Evolutionary conservation across 192 early-diverging fungal species (phyloP), one percentile per base, ranked within the genome.

Genomic region (Linnemannia exigua): DNA sequence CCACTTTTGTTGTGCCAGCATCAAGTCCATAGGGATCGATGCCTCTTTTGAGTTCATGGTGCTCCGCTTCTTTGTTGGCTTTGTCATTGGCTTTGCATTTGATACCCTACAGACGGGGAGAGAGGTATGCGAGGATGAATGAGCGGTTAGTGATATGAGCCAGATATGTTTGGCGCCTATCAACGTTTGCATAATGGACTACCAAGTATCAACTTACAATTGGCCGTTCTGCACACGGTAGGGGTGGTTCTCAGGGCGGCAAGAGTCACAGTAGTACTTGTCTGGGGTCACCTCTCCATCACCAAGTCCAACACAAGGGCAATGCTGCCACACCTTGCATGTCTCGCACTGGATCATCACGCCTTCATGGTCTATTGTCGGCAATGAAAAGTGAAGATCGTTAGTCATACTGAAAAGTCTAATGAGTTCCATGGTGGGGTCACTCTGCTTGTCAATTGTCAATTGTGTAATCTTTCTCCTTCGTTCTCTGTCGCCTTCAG

Each of bases 41-140:
- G 91, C 89, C 67, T 92, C 91, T 61, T 88, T 87, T n/a, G 89
- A 90, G 70, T 92, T 92, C 82, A 90, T 81, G 5, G 91, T 92
- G 81, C 88, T 92, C 25, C 91, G 69, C 76, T 90, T 90, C 48
- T 92, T 92, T 36, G 91, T 88, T 25, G 87, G 75, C 52, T 89
- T 91, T 50, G 80, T 78, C 36, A 28, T 70, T 61, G 80, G 51
- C 58, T 85, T 85, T 47, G 82, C 69, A 54, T 70, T 78, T 33
- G 77, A 79, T 36, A 85, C 46, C 1, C 82, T 85, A 66, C 25
- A n/a, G n/a, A n/a, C n/a, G n/a, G n/a, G n/a, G 35, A 9, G 52
- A 41, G 5, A 73, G 7, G 37, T 61, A 66, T 54, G 41, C 11
- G 46, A 48, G 47, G 63, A 50, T 1, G 25, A 16, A 33, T 0